Percentiles rank a stretch among this genome's conserved stretches.
These are phyloP conservation scores for Datisca glomerata DNA, from an alignment of 306 rosid species.

Conservation along the genomic window DNA sequence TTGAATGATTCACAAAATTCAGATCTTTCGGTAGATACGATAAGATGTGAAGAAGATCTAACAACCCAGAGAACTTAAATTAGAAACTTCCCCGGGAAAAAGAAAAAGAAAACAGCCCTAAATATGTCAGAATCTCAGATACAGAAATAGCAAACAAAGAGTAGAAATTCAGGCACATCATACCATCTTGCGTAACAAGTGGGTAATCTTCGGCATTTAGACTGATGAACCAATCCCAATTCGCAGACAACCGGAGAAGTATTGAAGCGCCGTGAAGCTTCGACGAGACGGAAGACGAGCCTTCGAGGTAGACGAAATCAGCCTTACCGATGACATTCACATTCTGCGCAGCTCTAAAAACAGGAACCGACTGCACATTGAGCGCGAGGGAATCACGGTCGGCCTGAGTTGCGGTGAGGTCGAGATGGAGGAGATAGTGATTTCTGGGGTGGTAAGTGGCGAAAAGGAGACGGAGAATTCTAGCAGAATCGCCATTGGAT, in stretches of 20 bases:
- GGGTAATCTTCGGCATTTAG: slow-evolving; percentile 66
- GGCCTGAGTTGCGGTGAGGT: slow-evolving; percentile 44
- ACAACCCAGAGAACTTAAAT: slow-evolving; percentile 22
- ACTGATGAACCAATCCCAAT: slow-evolving; percentile 85
- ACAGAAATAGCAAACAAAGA: neutral
- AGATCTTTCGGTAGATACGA: slow-evolving; percentile 79
- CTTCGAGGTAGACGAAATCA: slow-evolving; percentile 51
- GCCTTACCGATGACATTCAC: slow-evolving; percentile 76
- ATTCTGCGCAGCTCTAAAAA: slow-evolving; percentile 75
- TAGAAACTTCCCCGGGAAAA: slow-evolving; percentile 15
- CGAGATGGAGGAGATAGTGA: slow-evolving; percentile 75
- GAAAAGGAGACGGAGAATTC: slow-evolving; percentile 44
- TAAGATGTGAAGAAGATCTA: slow-evolving; percentile 90
- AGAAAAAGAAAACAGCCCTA: neutral
- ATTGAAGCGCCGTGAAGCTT: slow-evolving; percentile 79
- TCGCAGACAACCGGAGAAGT: slow-evolving; percentile 46
- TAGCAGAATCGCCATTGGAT: slow-evolving; percentile 40
- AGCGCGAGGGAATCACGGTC: slow-evolving; percentile 63
- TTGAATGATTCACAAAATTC: slow-evolving; percentile 86
- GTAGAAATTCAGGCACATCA: slow-evolving; percentile 1
- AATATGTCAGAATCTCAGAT: no score
- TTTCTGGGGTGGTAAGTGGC: slow-evolving; percentile 69
- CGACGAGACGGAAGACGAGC: slow-evolving; percentile 55
- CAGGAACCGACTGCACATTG: slow-evolving; percentile 35
- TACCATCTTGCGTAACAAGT: slow-evolving; percentile 87